phyloP scores from a whole-genome alignment of 495 filamentous ascomycete genomes.

The Penicillium angulare region DNA sequence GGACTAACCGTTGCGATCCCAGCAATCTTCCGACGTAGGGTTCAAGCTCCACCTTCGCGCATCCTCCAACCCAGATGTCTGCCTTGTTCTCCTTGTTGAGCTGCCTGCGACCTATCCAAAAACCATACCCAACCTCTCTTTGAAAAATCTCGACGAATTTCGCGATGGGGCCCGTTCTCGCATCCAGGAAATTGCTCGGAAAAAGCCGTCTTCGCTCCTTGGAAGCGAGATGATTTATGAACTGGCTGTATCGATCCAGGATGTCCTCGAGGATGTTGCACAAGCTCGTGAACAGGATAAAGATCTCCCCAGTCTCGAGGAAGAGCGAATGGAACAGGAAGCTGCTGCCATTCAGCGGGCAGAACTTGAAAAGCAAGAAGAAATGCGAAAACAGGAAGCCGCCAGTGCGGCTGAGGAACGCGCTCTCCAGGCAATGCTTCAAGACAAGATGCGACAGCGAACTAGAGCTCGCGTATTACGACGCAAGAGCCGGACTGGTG shows the following conservation, averaged over 20 bases:
- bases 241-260: constrained; percentile 76
- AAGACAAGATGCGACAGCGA: constrained; percentile 65
- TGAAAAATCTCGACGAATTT: constrained; percentile 62
- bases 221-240: constrained; percentile 89
- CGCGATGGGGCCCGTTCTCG: constrained; percentile 62
- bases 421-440: constrained; percentile 68
- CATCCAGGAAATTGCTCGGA: constrained; percentile 66
- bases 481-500: constrained; percentile 41
- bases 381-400: constrained; percentile 53
- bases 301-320: constrained; percentile 81
- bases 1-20: constrained; percentile 8
- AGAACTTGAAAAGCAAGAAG: constrained; percentile 52
- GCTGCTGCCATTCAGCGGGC: constrained; percentile 54
- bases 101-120: constrained; percentile 93
- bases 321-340: constrained; percentile 75
- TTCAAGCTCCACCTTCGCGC: constrained; percentile 79
- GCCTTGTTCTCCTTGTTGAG: constrained; percentile 63
- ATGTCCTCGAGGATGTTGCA: constrained; percentile 84
- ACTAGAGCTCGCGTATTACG: constrained; percentile 35
- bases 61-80: constrained; percentile 63
- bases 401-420: constrained; percentile 69
- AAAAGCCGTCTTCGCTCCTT: constrained; percentile 67
- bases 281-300: constrained; percentile 66
- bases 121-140: constrained; percentile 67
- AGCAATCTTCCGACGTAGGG: constrained; percentile 72